These are phyloP conservation scores for Poteriospumella lacustris DNA, from an alignment of 108 stramenopile genomes.

Conservation along the genomic window DNA sequence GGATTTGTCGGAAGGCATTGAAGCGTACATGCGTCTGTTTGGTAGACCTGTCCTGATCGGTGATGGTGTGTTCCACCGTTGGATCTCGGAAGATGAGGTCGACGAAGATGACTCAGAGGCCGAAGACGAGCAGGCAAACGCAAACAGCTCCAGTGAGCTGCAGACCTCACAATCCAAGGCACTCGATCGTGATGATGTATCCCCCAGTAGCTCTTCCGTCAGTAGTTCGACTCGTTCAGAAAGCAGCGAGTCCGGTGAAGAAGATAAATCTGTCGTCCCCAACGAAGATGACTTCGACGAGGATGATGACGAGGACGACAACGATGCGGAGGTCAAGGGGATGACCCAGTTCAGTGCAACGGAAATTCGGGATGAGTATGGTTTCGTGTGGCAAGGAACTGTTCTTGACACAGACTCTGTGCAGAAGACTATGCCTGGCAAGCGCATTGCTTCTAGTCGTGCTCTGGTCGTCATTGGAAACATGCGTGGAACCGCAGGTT, in stretches of 20 bases:
- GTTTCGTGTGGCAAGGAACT: neutral
- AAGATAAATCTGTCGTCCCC: neutral
- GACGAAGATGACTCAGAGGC: neutral
- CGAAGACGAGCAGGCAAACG: neutral
- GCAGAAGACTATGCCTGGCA: conserved; percentile 82
- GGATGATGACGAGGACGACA: neutral
- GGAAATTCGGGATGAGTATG: neutral
- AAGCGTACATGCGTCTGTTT: neutral
- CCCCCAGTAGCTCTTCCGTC: too few relatives aligned
- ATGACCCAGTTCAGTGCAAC: neutral
- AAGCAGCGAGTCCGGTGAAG: neutral
- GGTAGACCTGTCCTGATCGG: neutral
- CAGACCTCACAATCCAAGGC: neutral
- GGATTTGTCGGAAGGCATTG: neutral
- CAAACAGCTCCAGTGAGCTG: neutral
- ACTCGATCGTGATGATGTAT: neutral
- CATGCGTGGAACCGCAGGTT: conserved; percentile 84
- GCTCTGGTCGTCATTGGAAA: conserved; percentile 87
- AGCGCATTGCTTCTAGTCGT: conserved; percentile 77
- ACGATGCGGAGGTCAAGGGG: neutral
- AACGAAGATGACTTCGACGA: neutral
- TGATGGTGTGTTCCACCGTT: neutral
- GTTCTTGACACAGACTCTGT: conserved; percentile 55
- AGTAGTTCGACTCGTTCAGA: too few relatives aligned
- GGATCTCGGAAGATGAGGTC: neutral